Base-by-base conservation (phyloP, 768 basidiomycete species). In the Megacollybia marginata region DNA sequence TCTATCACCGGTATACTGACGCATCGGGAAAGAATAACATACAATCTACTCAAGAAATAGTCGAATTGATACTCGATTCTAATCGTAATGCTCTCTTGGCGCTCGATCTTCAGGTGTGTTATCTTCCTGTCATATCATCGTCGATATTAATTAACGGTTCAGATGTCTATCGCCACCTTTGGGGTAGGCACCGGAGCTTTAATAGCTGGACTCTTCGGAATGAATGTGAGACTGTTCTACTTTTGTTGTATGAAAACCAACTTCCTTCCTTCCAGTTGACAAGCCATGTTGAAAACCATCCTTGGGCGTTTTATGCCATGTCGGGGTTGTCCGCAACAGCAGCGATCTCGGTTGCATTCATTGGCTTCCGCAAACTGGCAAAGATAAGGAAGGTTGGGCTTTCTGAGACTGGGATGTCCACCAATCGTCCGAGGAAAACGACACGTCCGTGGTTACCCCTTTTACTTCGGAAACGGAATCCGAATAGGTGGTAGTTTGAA, bases 31-130 rank as follows among this genome's bases (percentile, higher is more conserved):
- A 92, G 92, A 80, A 76, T 48, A 97, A 98, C 62, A 90, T 98
- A 35, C 88, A 93, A 67, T 92, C 93, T 11, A 98, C 95, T 0
- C 95, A 97, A 71, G 95, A 98, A 68, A 97, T 98, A 48, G 91
- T 95, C 2, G 95, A 98, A 65, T 76, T 98, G 52, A 92, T 97
- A 59, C 75, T 98, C 36, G 95, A 98, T 65, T 88, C 93, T 44
- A 96, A 96, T 69, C 85, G 95, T 44, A 98, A 98, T 59, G 80
- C 88, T 5, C 73, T 98, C 13, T 74, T 98, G 18, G 90, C 91
- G 43, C 78, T 98, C 33, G 94, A 97, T 67, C 74, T 98, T 38
- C 86, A 93, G 74, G 90, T 85, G 55, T 15, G 43, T 40, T 45
- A 16, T 36, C 8, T 44, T 11, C 52, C 19, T 45, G 32, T 2